A percentile compares a stretch with the other conserved stretches of the same genome.
phyloP scores from a whole-genome alignment of 208 protist genomes.

The Trypanosoma cruzi region DNA sequence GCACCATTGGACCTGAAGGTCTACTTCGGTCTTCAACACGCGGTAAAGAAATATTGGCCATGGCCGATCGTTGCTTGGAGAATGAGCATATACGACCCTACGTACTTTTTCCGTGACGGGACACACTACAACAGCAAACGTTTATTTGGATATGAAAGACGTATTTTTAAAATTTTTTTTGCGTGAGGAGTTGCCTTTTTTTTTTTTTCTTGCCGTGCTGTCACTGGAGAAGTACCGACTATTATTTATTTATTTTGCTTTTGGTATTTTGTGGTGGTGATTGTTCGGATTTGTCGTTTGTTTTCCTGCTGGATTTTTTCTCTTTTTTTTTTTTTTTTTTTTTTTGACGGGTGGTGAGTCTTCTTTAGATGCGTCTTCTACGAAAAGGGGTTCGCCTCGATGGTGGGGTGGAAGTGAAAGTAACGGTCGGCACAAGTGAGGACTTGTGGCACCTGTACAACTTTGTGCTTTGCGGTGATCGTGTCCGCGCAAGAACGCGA shows the following conservation, averaged over 20 bases:
- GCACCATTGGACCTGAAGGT: constrained; percentile 3
- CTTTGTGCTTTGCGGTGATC: constrained; percentile 89
- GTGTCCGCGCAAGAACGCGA: constrained; percentile 66
- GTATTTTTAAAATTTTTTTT: background rate
- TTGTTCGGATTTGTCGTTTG: background rate
- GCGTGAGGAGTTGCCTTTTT: too few species aligned
- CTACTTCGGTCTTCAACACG: constrained; percentile 3
- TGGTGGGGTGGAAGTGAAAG: constrained; percentile 88
- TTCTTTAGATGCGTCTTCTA: constrained; percentile 59
- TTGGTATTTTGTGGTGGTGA: background rate
- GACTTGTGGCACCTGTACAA: constrained; percentile 98
- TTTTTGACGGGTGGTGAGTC: background rate
- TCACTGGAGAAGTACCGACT: background rate
- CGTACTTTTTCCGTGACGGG: constrained; percentile 26
- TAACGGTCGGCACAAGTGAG: constrained; percentile 87
- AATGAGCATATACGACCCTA: constrained; percentile 20
- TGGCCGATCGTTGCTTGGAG: constrained; percentile 23
- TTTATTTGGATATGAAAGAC: too few species aligned
- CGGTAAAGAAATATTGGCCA: constrained; percentile 6
- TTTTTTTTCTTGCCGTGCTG: constrained; percentile 11
- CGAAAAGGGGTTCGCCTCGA: constrained; percentile 46
- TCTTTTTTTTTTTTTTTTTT: background rate
- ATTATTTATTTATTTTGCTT: constrained; percentile 6
- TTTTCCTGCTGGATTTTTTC: constrained; percentile 3
- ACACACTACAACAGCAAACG: too few species aligned